These are phyloP conservation scores for Phaeosphaeria sp. DNA, from an alignment of 2,329 filamentous ascomycete species.

Conservation along the genomic window DNA sequence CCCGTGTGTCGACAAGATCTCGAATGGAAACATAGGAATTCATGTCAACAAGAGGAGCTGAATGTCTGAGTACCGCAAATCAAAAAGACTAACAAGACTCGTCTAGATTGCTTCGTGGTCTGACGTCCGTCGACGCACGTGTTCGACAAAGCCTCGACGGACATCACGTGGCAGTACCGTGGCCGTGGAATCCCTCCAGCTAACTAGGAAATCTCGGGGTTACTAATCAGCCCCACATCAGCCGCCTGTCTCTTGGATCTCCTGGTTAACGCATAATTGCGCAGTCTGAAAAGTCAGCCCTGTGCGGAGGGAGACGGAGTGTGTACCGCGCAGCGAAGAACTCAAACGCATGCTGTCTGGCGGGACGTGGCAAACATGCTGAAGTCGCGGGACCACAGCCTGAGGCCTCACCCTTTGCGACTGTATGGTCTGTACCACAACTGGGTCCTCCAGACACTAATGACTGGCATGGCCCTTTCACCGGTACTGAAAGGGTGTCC, in stretches of 20 bases:
- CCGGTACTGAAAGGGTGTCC: too few relatives aligned
- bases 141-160: too few relatives aligned
- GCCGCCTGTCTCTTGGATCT: conserved; percentile 1
- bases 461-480: background rate
- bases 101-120: too few relatives aligned
- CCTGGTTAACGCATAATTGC: conserved; percentile 8
- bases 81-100: too few relatives aligned
- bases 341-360: background rate
- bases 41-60: too few relatives aligned
- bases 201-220: background rate
- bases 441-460: background rate
- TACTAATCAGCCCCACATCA: conserved; percentile 1
- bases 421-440: too few relatives aligned
- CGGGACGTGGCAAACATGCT: too few relatives aligned
- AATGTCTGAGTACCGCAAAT: too few relatives aligned
- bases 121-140: too few relatives aligned
- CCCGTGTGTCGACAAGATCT: too few relatives aligned
- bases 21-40: too few relatives aligned
- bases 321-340: background rate
- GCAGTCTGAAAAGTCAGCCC: background rate
- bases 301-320: conserved; percentile 4
- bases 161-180: background rate
- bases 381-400: too few relatives aligned
- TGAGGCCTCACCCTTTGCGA: background rate
- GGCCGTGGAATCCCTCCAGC: background rate